A percentile compares a stretch with the other conserved stretches of the same genome.
Evolutionary conservation across 306 rosid species (phyloP).

Genomic region (Delonix regia): DNA sequence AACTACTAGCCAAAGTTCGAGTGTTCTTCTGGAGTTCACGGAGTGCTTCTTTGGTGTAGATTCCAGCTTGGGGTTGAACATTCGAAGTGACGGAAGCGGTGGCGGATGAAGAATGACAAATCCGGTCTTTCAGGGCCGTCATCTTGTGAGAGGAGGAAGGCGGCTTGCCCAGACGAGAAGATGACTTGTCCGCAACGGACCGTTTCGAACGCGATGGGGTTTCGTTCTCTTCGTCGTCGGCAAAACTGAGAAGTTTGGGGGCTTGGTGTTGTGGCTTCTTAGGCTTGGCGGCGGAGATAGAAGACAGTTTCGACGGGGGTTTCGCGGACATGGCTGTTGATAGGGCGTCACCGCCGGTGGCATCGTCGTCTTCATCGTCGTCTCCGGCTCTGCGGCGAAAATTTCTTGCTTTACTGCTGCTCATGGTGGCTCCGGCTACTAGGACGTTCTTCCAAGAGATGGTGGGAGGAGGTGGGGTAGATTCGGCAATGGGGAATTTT

Average conservation of each 20-base stretch:
- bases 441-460: no score
- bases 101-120: constrained; percentile 48
- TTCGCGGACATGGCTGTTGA: constrained; percentile 36
- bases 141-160: constrained; percentile 73
- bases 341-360: constrained; percentile 25
- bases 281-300: constrained; percentile 51
- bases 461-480: no score
- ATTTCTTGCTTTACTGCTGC: constrained; percentile 69
- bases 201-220: constrained; percentile 52
- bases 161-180: constrained; percentile 52
- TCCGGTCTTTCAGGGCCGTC: constrained; percentile 67
- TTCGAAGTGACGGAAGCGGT: constrained; percentile 59
- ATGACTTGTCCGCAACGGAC: constrained; percentile 47
- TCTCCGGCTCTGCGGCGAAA: constrained; percentile 84
- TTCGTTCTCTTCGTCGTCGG: constrained; percentile 68
- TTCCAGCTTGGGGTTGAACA: constrained; percentile 92
- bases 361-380: constrained; percentile 44
- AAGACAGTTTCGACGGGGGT: constrained; percentile 47
- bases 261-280: constrained; percentile 58
- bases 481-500: neutral
- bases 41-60: constrained; percentile 86
- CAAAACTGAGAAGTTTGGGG: constrained; percentile 87
- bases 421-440: constrained; percentile 49
- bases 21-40: constrained; percentile 95
- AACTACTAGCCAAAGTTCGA: constrained; percentile 71